These are phyloP conservation scores for Lactarius quietus DNA, from an alignment of 768 basidiomycete species.

Conservation along the genomic window DNA sequence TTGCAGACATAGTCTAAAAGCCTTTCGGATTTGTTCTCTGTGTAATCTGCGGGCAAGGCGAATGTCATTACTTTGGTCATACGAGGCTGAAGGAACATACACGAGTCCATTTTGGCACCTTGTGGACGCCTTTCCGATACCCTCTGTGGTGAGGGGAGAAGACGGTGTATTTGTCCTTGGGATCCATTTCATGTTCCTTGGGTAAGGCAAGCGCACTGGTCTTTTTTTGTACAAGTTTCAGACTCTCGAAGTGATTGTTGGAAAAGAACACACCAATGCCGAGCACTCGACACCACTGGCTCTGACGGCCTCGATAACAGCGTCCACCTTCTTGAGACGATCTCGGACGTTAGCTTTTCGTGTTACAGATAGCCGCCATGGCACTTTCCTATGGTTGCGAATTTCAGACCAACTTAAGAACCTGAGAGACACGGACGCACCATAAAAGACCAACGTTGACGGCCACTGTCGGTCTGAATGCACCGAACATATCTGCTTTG, in stretches of 20 bases:
- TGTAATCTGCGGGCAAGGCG: slow-evolving; percentile 56
- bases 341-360: slow-evolving; percentile 90
- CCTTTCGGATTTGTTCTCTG: slow-evolving; percentile 86
- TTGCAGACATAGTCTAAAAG: slow-evolving; percentile 48
- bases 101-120: slow-evolving; percentile 96
- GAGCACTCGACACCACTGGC: slow-evolving; percentile 75
- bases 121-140: slow-evolving; percentile 94
- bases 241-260: not conserved
- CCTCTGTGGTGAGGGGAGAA: slow-evolving; percentile 67
- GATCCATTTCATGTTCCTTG: slow-evolving; percentile 88
- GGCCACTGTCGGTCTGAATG: slow-evolving; percentile 70
- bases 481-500: slow-evolving; percentile 65
- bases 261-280: slow-evolving; percentile 58
- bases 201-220: slow-evolving; percentile 75
- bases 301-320: slow-evolving; percentile 85
- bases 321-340: slow-evolving; percentile 88
- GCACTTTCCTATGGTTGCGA: slow-evolving; percentile 71
- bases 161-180: slow-evolving; percentile 93
- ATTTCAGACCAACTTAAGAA: not conserved
- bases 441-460: slow-evolving; percentile 80
- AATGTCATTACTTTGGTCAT: not conserved
- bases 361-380: slow-evolving; percentile 88
- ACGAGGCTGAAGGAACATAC: slow-evolving; percentile 42
- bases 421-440: slow-evolving; percentile 39
- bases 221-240: slow-evolving; percentile 42